Evolutionary conservation across 1,284 basidiomycete genomes (phyloP), one percentile per base, ranked within the genome.

Genomic region (Irpex rosettiformis): DNA sequence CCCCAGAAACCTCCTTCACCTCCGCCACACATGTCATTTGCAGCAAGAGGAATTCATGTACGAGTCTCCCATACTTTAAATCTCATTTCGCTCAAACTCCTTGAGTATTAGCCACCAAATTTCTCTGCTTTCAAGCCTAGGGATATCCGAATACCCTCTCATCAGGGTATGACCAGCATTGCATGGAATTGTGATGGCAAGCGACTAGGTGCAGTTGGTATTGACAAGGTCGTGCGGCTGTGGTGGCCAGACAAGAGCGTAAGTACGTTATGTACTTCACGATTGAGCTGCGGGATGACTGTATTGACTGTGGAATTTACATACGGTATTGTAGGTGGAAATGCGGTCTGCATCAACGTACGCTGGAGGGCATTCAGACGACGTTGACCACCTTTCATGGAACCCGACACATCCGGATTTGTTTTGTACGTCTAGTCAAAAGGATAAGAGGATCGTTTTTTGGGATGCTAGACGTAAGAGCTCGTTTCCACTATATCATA

Each of bases 141-240:
- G 66, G 88, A 91, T 68, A 79, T 86, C 60, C 80, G 85, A n/a
- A 81, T 89, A 61, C 74, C 82, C 2, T 83, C 82, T 51, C 69
- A 80, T 8, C 83, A 86, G 62, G 77, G 82, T 0, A 86, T 90
- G 77, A 86, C 78, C 52, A 87, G 89, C 67, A 82, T 91, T 54
- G 86, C 88, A 0, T 92, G 89, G 89, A 91, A 78, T 66, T 91
- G 88, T 65, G 89, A 91, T 68, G 89, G 89, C 8, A 86, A 86
- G 72, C 85, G 87, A 60, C 74, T 92, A 13, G 88, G 86, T 6
- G 88, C 84, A 13, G 89, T 89, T 2, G 89, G 90, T 1, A 83
- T 90, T 52, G 90, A 92, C 74, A 89, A 86, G 68, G 73, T 75
- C n/a, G 83, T 84, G n/a, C 76, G 89, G 61, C 71, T 91, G 24